These are phyloP conservation scores for Carnegiea gigantea DNA, from an alignment of 179 eudicot species.

Conservation along the genomic window DNA sequence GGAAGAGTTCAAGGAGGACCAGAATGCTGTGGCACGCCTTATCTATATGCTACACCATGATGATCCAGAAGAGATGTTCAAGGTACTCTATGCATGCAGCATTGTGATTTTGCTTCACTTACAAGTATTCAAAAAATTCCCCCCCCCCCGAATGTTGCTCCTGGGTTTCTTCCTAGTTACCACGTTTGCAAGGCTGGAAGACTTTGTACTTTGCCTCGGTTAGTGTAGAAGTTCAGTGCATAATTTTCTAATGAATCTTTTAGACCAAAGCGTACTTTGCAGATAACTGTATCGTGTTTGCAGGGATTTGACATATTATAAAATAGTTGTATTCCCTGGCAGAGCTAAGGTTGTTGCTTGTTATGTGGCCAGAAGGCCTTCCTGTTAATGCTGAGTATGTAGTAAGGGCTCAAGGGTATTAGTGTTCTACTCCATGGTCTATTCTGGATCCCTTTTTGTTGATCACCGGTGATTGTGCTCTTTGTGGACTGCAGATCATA, in stretches of 20 bases:
- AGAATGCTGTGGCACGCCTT: slow-evolving; percentile 94
- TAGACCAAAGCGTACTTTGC: neutral
- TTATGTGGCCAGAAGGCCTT: neutral
- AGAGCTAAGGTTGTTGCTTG: neutral
- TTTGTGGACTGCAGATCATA: slow-evolving; percentile 63
- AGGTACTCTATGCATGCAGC: slow-evolving; percentile 39
- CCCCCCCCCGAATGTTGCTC: neutral
- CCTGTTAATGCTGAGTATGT: neutral
- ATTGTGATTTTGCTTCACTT: neutral
- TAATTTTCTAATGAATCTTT: neutral
- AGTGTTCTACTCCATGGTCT: neutral
- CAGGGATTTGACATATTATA: neutral
- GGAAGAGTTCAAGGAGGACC: slow-evolving; percentile 97
- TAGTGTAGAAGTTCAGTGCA: neutral
- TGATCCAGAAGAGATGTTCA: slow-evolving; percentile 91
- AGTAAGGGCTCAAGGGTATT: slow-evolving; percentile 1
- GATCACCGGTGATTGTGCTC: slow-evolving; percentile 22
- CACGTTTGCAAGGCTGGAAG: neutral
- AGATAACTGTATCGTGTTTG: neutral
- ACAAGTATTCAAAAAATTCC: neutral
- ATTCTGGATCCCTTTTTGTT: neutral
- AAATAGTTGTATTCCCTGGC: neutral
- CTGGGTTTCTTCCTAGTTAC: neutral
- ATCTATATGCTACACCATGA: slow-evolving; percentile 84
- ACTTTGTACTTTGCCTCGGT: neutral